phyloP scores from a whole-genome alignment of 148 eudicot species.

The Rhododendron griersonianum region DNA sequence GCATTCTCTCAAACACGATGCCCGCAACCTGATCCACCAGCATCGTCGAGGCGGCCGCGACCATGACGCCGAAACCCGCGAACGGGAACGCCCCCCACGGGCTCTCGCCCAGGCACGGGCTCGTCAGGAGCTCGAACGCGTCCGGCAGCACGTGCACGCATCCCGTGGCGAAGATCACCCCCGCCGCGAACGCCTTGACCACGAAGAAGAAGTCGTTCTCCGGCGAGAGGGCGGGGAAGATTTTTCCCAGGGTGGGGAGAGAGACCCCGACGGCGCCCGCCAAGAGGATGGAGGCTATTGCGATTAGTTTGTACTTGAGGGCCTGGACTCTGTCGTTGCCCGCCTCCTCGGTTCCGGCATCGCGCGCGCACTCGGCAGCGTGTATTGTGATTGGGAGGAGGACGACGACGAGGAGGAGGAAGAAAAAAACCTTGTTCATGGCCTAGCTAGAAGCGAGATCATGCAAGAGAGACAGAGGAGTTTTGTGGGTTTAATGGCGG shows the following conservation, averaged over 20 bases:
- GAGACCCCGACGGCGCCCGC: conserved; percentile 23
- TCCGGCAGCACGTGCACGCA: conserved; percentile 36
- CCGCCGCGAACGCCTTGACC: conserved; percentile 40
- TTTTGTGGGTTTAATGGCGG: not conserved
- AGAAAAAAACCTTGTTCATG: conserved; percentile 4
- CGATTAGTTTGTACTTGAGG: conserved; percentile 23
- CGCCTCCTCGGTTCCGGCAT: not conserved
- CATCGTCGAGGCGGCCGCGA: conserved; percentile 27
- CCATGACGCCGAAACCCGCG: conserved; percentile 27
- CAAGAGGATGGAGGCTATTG: conserved; percentile 18
- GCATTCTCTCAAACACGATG: conserved; percentile 20
- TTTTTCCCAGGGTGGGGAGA: conserved; percentile 26
- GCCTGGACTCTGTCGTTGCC: conserved; percentile 2
- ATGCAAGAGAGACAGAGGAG: not conserved
- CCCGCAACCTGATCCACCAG: conserved; percentile 39
- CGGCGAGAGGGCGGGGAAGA: conserved; percentile 19
- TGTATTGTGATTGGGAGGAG: conserved; percentile 5
- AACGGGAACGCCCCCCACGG: conserved; percentile 31
- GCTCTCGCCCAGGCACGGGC: conserved; percentile 22
- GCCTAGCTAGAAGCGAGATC: not conserved
- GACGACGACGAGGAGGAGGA: not conserved
- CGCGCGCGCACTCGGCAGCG: conserved; percentile 14
- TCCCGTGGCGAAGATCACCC: conserved; percentile 39
- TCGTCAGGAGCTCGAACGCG: conserved; percentile 22
- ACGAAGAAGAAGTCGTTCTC: conserved; percentile 26